Evolutionary conservation across 257 asterid species (phyloP).

Genomic region (Capsicum baccatum): DNA sequence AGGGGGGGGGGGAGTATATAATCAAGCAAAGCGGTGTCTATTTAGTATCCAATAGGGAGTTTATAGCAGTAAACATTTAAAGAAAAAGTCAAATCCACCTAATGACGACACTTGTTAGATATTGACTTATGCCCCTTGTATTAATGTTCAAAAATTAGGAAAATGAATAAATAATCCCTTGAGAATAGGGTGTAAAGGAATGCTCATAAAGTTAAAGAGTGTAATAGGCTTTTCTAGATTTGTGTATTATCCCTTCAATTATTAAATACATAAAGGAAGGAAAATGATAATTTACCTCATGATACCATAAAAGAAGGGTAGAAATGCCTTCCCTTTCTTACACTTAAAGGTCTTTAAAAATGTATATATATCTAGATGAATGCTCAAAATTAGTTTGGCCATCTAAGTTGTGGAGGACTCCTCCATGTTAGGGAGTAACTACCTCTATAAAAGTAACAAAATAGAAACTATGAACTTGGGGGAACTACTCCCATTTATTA

Average conservation of each 20-base stretch:
- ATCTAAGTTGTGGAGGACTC: background rate
- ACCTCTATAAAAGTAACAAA: background rate
- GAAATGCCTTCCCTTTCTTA: background rate
- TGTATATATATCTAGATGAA: background rate
- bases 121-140: background rate
- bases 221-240: background rate
- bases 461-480: background rate
- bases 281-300: background rate
- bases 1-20: background rate
- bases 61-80: background rate
- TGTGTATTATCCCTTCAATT: background rate
- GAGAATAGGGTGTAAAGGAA: background rate
- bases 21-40: background rate
- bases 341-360: background rate
- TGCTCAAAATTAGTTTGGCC: background rate
- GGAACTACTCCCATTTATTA: background rate
- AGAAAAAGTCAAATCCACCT: background rate
- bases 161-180: background rate
- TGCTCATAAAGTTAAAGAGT: background rate
- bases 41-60: background rate
- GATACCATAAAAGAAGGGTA: background rate
- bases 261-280: constrained; percentile 4
- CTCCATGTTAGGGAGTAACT: background rate
- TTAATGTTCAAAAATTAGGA: background rate
- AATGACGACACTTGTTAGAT: background rate